Evolutionary conservation across 2,329 filamentous ascomycete species (phyloP).

Genomic region (Neopestalotiopsis clavispora): DNA sequence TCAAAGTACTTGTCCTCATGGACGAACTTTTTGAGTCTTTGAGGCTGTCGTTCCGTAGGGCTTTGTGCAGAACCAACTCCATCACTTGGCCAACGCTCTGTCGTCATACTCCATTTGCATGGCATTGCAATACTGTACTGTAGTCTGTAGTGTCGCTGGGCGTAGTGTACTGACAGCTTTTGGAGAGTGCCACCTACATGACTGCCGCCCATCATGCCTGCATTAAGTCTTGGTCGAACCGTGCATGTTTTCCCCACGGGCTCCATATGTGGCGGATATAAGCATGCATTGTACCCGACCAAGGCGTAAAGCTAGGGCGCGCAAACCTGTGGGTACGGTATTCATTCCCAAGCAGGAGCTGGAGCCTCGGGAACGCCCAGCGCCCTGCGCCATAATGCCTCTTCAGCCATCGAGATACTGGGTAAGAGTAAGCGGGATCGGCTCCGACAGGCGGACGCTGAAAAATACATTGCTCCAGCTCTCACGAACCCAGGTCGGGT

Average conservation of each 20-base stretch:
- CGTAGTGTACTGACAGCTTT: neutral
- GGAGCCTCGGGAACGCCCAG: too few species aligned
- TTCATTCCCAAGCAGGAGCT: too few species aligned
- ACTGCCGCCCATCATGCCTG: neutral
- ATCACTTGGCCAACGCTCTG: neutral
- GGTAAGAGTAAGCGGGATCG: neutral
- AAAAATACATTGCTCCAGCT: neutral
- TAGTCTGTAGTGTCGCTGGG: too few species aligned
- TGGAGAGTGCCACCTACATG: neutral
- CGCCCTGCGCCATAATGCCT: too few species aligned
- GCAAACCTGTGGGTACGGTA: neutral
- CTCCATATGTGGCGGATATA: slow-evolving; percentile 12
- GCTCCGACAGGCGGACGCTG: neutral
- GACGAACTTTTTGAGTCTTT: neutral
- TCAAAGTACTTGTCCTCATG: neutral
- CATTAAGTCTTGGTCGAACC: neutral
- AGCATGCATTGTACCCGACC: neutral
- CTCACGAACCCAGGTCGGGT: neutral
- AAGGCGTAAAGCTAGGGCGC: neutral
- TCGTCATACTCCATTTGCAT: neutral
- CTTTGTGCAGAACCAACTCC: neutral
- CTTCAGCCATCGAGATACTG: neutral
- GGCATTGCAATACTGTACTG: neutral
- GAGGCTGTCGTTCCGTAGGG: neutral
- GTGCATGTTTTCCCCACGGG: neutral